phyloP scores from a whole-genome alignment of 805 yeast species.

The Teunomyces funiuensis region DNA sequence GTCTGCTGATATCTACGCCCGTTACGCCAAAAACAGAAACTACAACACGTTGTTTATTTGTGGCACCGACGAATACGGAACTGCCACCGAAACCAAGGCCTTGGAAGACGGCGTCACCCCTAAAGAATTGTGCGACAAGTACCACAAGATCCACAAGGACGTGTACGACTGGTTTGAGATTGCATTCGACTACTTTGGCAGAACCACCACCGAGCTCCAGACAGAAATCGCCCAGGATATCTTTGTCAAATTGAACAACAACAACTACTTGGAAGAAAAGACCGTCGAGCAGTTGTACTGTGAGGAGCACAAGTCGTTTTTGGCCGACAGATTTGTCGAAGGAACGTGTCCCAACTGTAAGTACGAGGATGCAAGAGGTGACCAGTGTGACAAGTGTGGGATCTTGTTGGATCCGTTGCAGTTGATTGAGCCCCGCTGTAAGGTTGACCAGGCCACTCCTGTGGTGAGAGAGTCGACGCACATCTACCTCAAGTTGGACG shows the following conservation, averaged over 20 bases:
- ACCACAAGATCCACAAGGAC: conserved; percentile 78
- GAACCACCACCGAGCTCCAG: conserved; percentile 90
- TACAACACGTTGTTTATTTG: conserved; percentile 84
- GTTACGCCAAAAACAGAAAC: conserved; percentile 87
- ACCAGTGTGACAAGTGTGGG: conserved; percentile 98
- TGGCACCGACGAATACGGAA: conserved; percentile 99
- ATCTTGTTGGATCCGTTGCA: conserved; percentile 86
- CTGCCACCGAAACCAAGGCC: conserved; percentile 99
- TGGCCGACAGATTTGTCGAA: conserved; percentile 96
- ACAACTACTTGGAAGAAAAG: conserved; percentile 81
- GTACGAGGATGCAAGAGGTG: conserved; percentile 98
- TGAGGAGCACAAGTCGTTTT: conserved; percentile 81
- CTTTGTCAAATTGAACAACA: conserved; percentile 71
- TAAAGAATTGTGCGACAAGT: conserved; percentile 84
- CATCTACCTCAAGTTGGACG: conserved; percentile 78
- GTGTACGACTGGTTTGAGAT: conserved; percentile 97
- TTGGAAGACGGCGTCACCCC: conserved; percentile 91
- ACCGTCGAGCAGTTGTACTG: conserved; percentile 89
- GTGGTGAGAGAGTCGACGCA: conserved; percentile 80
- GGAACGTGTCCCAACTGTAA: conserved; percentile 96
- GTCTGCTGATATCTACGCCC: conserved; percentile 89
- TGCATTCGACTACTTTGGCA: conserved; percentile 91
- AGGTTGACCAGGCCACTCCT: conserved; percentile 83
- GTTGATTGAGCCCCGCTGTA: conserved; percentile 92
- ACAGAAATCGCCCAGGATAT: conserved; percentile 96